Base-by-base conservation (phyloP, 495 filamentous ascomycete species). In the Friedmanniomyces simplex region DNA sequence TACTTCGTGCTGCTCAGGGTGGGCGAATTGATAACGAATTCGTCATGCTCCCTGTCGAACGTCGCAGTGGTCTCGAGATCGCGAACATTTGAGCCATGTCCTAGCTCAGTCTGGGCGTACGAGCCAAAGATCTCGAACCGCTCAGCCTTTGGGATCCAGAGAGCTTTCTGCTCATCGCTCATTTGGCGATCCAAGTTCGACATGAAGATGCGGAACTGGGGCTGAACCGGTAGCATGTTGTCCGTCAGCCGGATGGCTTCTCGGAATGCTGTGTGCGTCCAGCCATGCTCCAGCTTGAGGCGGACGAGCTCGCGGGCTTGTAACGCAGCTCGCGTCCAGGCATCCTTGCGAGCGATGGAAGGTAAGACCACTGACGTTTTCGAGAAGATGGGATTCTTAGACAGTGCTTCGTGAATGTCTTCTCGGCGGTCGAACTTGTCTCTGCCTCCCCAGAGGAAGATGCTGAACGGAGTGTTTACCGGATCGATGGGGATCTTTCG, bases 31-130 rank as follows among this genome's bases (percentile, higher is more conserved):
- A 69, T 63, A 37, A 69, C 51, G 52, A 69, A 69, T 45, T 68
- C 60, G 37, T 69, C 66, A 4, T 46, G 52, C 14, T 50, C 37
- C 1, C 30, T 12, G 42, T 69, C 66, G 21, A 62, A 65, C 11
- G 63, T 68, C 6, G 67, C 67, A 8, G 63, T 68, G 3, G 67
- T 69, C 45, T 69, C 66, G 18, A 69, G 36, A 16, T 63, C 66
- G 1, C 65, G 1, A 3, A 69, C 60, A 55, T 62, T 63, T 1
- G 37, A 57, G 5, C 67, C 67, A 51, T 69, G 67, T 18, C 66
- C 67, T 10, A 68, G 52, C 47, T 67, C 64, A 16, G 64, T 59
- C 50, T 59, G 57, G 2, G 50, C 57, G 54, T 59, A 59, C 21
- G 41, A 53, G 4, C 57, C 50, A 28, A 59, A 59, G 26, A 59